A percentile compares a stretch with the other conserved stretches of the same genome.
These are phyloP conservation scores for Salvia miltiorrhiza DNA, from an alignment of 257 asterid species.

Conservation along the genomic window DNA sequence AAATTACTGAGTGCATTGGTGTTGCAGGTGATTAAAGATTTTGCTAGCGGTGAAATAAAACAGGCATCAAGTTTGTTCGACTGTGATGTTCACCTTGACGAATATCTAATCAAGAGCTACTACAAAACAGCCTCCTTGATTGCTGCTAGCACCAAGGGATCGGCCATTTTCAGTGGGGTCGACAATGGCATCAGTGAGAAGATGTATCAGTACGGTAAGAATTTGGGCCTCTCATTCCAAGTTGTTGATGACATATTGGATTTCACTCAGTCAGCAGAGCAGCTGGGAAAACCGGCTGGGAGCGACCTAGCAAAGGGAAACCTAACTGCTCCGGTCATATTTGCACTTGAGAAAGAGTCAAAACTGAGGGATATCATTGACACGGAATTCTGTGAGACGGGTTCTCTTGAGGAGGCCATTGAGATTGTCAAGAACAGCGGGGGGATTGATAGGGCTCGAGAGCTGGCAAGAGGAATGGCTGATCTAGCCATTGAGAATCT, in stretches of 20 bases:
- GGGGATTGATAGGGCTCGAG: constrained; percentile 71
- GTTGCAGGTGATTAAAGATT: constrained; percentile 86
- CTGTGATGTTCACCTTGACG: constrained; percentile 80
- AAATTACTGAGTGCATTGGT: not conserved
- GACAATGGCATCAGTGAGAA: constrained; percentile 46
- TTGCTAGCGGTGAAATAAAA: constrained; percentile 97
- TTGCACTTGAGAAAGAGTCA: constrained; percentile 63
- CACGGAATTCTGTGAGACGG: constrained; percentile 72
- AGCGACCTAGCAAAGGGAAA: constrained; percentile 85
- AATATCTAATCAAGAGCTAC: constrained; percentile 85
- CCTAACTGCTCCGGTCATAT: constrained; percentile 83
- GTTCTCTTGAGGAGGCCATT: constrained; percentile 79
- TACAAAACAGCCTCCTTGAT: constrained; percentile 91
- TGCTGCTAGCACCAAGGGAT: constrained; percentile 94
- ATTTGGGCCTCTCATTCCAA: constrained; percentile 86
- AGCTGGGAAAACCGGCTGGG: constrained; percentile 91
- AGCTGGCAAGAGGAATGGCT: constrained; percentile 72
- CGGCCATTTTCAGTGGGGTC: constrained; percentile 82
- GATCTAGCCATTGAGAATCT: constrained; percentile 61
- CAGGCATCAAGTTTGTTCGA: constrained; percentile 86
- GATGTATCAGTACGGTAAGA: constrained; percentile 88
- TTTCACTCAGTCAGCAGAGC: constrained; percentile 88
- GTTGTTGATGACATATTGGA: constrained; percentile 87
- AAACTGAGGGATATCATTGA: constrained; percentile 76
- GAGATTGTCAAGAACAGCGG: constrained; percentile 61